Base-by-base conservation (phyloP, 192 early-diverging fungal species). In the Polychytrium aggregatum region DNA sequence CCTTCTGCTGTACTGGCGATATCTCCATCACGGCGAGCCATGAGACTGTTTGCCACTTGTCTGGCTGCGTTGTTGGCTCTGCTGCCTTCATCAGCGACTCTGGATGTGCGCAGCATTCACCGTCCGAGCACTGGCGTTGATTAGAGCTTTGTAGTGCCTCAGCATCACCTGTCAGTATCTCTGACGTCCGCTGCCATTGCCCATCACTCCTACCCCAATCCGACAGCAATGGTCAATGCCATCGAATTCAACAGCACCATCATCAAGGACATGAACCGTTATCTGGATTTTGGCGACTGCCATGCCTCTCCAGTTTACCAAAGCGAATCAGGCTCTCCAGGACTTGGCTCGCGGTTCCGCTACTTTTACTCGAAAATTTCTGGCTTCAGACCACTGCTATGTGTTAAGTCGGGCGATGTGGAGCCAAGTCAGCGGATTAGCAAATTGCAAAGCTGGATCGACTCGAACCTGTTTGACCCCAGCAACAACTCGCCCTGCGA, bases 361-460 rank as follows among this genome's bases (percentile, higher is more conserved):
- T 13, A 11, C 46, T 1, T 67, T 67, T 41, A 46, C 50, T 20
- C 47, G 46, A n/a, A 39, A 36, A 58, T 10, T 40, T 8, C 31
- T 0, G 56, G 53, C 17, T 53, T 63, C 9, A 33, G 44, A 26
- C 63, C 59, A 46, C 57, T 66, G 25, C 66, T 73, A 38, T 44
- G 55, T 21, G 47, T 65, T 4, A 68, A 73, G 44, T 35, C 69
- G 26, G 53, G 66, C 44, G 30, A 20, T 8, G 8, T 46, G 13
- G 46, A 38, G 1, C 29, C 14, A 2, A 22, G 33, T 2, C 29
- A 7, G 4, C 6, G 31, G 6, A 40, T 51, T 24, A 22, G 20
- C 2, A 48, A 53, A 35, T 35, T 71, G 21, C 18, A 57, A 6
- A 53, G 55, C n/a, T 72, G 70, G 70, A 62, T 72, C 10, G 27